A percentile compares a stretch with the other conserved stretches of the same genome.
Evolutionary conservation across 805 yeast genomes (phyloP).

Genomic region (Metschnikowia sp.): DNA sequence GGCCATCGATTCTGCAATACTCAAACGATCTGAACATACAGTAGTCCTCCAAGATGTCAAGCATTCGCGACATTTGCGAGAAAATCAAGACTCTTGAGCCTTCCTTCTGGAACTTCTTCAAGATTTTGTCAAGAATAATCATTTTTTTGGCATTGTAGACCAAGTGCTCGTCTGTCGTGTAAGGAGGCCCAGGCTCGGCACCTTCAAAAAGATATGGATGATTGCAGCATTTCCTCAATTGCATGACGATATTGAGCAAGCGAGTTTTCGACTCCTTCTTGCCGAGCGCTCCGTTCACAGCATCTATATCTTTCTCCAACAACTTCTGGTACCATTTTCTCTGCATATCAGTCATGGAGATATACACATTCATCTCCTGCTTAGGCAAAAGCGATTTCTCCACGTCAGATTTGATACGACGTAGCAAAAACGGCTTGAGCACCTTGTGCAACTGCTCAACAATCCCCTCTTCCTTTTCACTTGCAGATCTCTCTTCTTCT

Average conservation of each 20-base stretch:
- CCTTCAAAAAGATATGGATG: conserved; percentile 85
- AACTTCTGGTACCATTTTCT: conserved; percentile 72
- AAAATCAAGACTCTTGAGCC: conserved; percentile 78
- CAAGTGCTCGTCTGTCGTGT: conserved; percentile 79
- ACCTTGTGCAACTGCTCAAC: conserved; percentile 74
- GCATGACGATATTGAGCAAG: conserved; percentile 78
- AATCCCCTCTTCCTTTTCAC: conserved; percentile 42
- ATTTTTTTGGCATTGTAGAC: conserved; percentile 70
- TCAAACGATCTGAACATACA: conserved; percentile 64
- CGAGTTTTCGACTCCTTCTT: conserved; percentile 74
- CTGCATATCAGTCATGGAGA: conserved; percentile 78
- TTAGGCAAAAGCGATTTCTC: conserved; percentile 75
- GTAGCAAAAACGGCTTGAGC: conserved; percentile 66
- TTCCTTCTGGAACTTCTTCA: conserved; percentile 58
- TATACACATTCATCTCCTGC: conserved; percentile 68
- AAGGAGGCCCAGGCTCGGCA: conserved; percentile 89
- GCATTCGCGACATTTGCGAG: conserved; percentile 80
- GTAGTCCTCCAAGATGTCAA: conserved; percentile 79
- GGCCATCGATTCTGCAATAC: conserved; percentile 81
- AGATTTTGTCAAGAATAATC: conserved; percentile 64
- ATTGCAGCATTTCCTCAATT: conserved; percentile 77
- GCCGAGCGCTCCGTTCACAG: conserved; percentile 79
- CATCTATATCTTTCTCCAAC: conserved; percentile 77
- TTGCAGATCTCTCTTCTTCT: conserved; percentile 34
- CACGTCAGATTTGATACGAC: conserved; percentile 79